Percentiles rank a stretch among this genome's conserved stretches.
phyloP scores from a whole-genome alignment of 2,329 filamentous ascomycete genomes.

The Colletotrichum lindemuthianum region DNA sequence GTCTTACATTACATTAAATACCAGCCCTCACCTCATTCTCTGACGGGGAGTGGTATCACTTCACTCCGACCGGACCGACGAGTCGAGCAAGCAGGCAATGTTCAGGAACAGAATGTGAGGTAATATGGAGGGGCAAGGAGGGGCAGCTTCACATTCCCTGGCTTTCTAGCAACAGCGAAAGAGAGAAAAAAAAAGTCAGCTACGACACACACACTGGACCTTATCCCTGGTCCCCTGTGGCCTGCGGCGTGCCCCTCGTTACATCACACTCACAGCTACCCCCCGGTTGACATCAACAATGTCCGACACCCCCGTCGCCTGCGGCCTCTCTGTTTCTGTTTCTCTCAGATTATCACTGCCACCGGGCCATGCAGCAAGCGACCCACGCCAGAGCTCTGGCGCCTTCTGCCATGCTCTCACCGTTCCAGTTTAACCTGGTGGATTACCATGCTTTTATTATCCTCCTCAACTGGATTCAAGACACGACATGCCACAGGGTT shows the following conservation, averaged over 20 bases:
- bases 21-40: conserved; percentile 9
- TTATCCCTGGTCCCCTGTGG: conserved; percentile 28
- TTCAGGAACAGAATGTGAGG: conserved; percentile 13
- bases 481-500: conserved; percentile 31
- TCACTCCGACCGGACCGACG: conserved; percentile 17
- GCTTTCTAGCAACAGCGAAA: conserved; percentile 10
- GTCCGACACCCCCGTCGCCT: conserved; percentile 27
- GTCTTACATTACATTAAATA: not conserved
- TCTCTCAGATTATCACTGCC: conserved; percentile 6
- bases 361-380: conserved; percentile 16
- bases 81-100: conserved; percentile 20
- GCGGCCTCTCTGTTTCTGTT: not conserved
- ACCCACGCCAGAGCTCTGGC: conserved; percentile 31
- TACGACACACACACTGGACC: conserved; percentile 11
- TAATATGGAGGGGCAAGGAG: conserved; percentile 34
- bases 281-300: conserved; percentile 29
- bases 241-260: conserved; percentile 31
- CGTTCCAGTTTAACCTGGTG: conserved; percentile 31
- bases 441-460: conserved; percentile 14
- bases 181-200: conserved; percentile 30
- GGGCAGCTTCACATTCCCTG: conserved; percentile 23
- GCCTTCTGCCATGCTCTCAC: conserved; percentile 23
- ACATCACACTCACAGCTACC: conserved; percentile 33
- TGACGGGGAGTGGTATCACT: conserved; percentile 23
- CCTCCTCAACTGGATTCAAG: conserved; percentile 29